phyloP scores from a whole-genome alignment of 2,329 filamentous ascomycete genomes.

The Pyricularia pennisetigena region DNA sequence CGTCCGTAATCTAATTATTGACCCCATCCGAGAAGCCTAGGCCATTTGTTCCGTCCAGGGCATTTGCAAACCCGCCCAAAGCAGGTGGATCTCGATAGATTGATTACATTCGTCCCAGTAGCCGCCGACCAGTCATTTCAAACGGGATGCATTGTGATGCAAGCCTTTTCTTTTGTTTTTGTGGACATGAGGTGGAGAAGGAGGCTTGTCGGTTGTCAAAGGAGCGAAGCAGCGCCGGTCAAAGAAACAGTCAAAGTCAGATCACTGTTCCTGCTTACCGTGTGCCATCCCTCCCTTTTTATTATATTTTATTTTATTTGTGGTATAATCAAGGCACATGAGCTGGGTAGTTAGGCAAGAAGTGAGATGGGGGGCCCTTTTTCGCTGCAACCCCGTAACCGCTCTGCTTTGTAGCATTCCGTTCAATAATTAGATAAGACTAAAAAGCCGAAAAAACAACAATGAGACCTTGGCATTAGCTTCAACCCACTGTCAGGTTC shows the following conservation, averaged over 20 bases:
- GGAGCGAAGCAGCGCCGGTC: neutral
- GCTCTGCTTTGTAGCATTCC: neutral
- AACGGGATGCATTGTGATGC: conserved; percentile 1
- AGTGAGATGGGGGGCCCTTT: neutral
- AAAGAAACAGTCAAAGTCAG: neutral
- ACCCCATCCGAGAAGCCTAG: neutral
- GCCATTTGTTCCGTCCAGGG: neutral
- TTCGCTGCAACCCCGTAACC: neutral
- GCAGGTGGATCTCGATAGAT: conserved; percentile 7
- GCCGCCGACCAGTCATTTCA: neutral
- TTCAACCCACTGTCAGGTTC: neutral
- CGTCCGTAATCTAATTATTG: conserved; percentile 6
- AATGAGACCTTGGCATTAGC: neutral
- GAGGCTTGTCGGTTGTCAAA: neutral
- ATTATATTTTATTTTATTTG: too few relatives aligned
- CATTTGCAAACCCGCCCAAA: neutral
- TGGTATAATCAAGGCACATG: neutral
- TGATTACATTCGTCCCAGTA: neutral
- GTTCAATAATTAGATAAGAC: neutral
- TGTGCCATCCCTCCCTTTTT: neutral
- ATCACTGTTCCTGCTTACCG: neutral
- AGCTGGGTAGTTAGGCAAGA: neutral
- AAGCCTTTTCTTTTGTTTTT: conserved; percentile 8
- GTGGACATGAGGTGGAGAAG: neutral
- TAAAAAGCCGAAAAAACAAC: neutral